Base-by-base conservation (phyloP, 2,329 filamentous ascomycete genomes). In the Magnaporthiopsis incrustans region DNA sequence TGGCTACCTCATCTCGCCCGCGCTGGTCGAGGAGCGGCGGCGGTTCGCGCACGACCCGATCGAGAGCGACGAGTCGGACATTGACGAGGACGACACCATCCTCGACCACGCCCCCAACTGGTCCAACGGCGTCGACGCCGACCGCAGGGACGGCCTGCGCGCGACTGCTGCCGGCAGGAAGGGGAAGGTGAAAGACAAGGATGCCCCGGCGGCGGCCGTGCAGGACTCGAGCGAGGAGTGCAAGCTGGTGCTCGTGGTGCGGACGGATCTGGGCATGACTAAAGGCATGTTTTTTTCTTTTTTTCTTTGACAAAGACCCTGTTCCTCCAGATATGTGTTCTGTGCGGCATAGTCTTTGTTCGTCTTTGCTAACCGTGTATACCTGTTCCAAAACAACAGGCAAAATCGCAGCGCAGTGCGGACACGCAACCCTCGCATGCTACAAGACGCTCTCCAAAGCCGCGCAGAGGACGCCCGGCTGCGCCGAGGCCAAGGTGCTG, bases 321-420 rank as follows among this genome's bases (percentile, higher is more conserved):
- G 4, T 35, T 10, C 33, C 33, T 35, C 10, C 6, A 35, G 6
- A 35, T 12, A 35, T 12, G 11, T 35, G 10, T 10, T 8, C 10
- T 33, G 32, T 10, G 32, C 10, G 4, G 32, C 33, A 32, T 32
- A 32, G 30, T 32, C 30, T n/a, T 10, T 10, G 33, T 35, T 33
- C 32, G 4, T 33, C 4, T 35, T 35, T 22, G 44, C 44, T 53
- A 11, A 53, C 44, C 18, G n/a, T n/a, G 44, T 8, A 18, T 8
- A 7, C 14, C 14, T n/a, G 8, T n/a, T 32, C 14, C 15, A 60
- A 27, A 50, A 35, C 35, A 11, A 59, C 68, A 97, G 94, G 94
- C 71, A 99, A 99, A 82, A 97, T 98, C 71, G 95, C 92, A 65
- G 95, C 95, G 10, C 95, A 98, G 78, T 94, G 90, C 78, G 90